Evolutionary conservation across 1,284 basidiomycete genomes (phyloP), one percentile per base, ranked within the genome.

Genomic region (Apiotrichum akiyoshidainum): DNA sequence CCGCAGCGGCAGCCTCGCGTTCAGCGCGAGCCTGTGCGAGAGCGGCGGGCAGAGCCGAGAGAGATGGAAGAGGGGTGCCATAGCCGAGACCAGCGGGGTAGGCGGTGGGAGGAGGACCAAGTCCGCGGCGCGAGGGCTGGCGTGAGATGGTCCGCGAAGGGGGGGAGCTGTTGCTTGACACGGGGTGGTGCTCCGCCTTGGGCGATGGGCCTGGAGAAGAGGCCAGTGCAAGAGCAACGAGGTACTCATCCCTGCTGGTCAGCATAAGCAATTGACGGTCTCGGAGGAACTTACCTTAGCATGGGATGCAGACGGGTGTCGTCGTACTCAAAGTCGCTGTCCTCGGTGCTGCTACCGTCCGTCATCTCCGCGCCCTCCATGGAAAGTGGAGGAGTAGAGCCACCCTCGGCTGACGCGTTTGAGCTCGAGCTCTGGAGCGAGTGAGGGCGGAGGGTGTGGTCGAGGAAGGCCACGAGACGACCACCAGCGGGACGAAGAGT

Each of bases 281-380:
- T n/a, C 6, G 31, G 22, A 21, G 1, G 11, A 65, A 65, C 65
- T 61, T 35, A 70, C 66, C 64, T 54, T 21, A 65, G 55, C 39
- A 66, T 56, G 4, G 61, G 60, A 21, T 56, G 59, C 2, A 65
- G 53, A 12, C 60, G 52, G 59, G 54, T 65, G 22, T 59, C 54
- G 57, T 69, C 69, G 46, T 61, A 65, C 45, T 68, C 65, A 31
- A 66, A 54, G 54, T 71, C 69, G 45, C 62, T 64, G n/a, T 69
- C 68, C 33, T 67, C 66, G 12, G 63, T 62, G 22, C 65, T 67
- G 49, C 63, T 64, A 8, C 65, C 64, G 52, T 72, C 70, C 9
- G 69, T 71, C 68, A 69, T 62, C 11, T 61, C 65, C 11, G 63
- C 63, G n/a, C 60, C 58, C 13, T 60, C n/a, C 8, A 39, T 33